Evolutionary conservation across 345 rosid genomes (phyloP), one percentile per base, ranked within the genome.

Genomic region (Alliaria petiolata): DNA sequence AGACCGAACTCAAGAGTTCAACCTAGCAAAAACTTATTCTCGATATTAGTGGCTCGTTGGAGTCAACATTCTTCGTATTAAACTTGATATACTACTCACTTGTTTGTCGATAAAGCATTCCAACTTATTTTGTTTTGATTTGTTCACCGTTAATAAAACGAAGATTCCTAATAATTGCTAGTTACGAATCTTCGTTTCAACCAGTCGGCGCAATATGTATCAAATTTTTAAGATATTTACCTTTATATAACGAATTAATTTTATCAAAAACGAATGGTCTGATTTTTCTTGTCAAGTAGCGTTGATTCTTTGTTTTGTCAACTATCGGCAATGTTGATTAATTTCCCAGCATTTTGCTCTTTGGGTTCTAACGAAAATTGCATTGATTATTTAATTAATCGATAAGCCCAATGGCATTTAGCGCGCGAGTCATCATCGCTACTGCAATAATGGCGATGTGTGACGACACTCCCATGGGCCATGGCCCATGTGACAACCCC

Each of bases 401-500:
- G 22, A 16, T 22, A 51, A 49, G 13, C 35, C 26, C 28, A 19
- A 17, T 62, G 67, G 78, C 63, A 6, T 74, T 67, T 59, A 44
- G 78, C n/a, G 78, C n/a, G 63, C 0, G n/a, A 25, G 31, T 33
- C 19, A n/a, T n/a, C n/a, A 53, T 54, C 63, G 51, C 69, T 53
- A 10, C 44, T 20, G 74, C 58, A 75, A 75, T 75, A 68, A 75
- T 67, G 63, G 64, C 14, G 26, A 52, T 34, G 30, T 43, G 20
- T 33, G 54, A 62, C 51, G 51, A 53, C 20, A 75, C 39, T 16
- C 20, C 8, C 14, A 61, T 62, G 65, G 68, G 64, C 55, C 68
- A 69, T n/a, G 57, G 57, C 11, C 66, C 78, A 74, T 74, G 58
- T 69, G 69, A 69, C 74, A 51, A 38, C 5, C 16, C n/a, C 47